phyloP scores from a whole-genome alignment of 306 rosid genomes.

The Malus asiatica region DNA sequence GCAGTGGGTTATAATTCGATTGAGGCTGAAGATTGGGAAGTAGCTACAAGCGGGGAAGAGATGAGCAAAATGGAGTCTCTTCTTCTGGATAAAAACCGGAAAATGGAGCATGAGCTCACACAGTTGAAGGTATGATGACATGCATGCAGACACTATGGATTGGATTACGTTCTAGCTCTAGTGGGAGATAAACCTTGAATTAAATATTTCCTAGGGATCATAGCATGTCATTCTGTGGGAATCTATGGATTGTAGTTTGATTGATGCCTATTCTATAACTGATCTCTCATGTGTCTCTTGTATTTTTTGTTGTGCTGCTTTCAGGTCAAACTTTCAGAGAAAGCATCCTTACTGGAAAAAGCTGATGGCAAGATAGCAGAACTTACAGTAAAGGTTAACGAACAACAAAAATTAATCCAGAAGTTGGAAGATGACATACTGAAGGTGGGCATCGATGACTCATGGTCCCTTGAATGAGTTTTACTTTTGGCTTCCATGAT shows the following conservation, averaged over 20 bases:
- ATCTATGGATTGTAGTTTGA: background rate
- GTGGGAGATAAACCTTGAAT: background rate
- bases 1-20: slow-evolving; percentile 96
- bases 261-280: background rate
- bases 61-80: slow-evolving; percentile 99
- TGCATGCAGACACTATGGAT: background rate
- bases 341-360: slow-evolving; percentile 57
- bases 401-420: slow-evolving; percentile 76
- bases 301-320: slow-evolving; percentile 18
- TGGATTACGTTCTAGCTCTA: background rate
- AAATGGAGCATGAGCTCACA: slow-evolving; percentile 94
- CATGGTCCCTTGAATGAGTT: background rate
- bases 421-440: slow-evolving; percentile 95
- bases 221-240: background rate
- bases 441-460: slow-evolving; percentile 51
- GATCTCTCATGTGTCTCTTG: background rate
- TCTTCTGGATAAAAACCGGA: slow-evolving; percentile 96
- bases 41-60: slow-evolving; percentile 94
- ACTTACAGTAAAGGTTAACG: slow-evolving; percentile 58
- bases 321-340: slow-evolving; percentile 81
- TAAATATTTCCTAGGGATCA: too few relatives aligned
- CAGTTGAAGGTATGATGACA: slow-evolving; percentile 64
- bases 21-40: slow-evolving; percentile 99
- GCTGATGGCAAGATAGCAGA: slow-evolving; percentile 64
- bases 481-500: slow-evolving; percentile 10